Base-by-base conservation (phyloP, 1,284 basidiomycete species). In the Meira miltonrushii region DNA sequence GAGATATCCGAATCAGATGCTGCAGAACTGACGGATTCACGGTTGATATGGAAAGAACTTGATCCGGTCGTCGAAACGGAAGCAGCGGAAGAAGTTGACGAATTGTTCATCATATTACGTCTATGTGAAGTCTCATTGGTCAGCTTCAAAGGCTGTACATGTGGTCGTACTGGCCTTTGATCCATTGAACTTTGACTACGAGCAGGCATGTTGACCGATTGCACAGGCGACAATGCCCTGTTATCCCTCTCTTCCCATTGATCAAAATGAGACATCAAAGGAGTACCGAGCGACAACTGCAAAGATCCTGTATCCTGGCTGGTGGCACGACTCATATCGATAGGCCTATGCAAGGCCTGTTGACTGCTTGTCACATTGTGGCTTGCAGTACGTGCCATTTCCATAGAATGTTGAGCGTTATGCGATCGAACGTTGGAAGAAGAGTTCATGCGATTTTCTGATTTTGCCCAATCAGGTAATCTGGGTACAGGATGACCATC, bases 1-100 rank as follows among this genome's bases (percentile, higher is more conserved):
- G 50, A 53, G n/a, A 12, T 25, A 15, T 28, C 50, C 11, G 50
- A 53, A 19, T 39, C 39, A n/a, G 50, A 39, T 13, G 50, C 17
- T 28, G 50, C 50, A 39, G 50, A 53, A 23, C 50, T 39, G 28
- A 38, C 38, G 11, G 50, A 53, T 13, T 25, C 28, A 53, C 50
- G 50, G 6, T 39, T n/a, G 17, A 17, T 25, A 39, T 37, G 50
- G 41, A 15, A 43, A 21, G 46, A 48, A 8, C 6, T 21, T 4
- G 28, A 33, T 33, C 28, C 28, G 23, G 5, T 15, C 5, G 46
- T n/a, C 4, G 46, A 17, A 25, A 23, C 12, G 3, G 28, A 44
- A 23, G 50, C 25, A 3, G 23, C 28, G 11, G 50, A 17, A 17
- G 39, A 41, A 33, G 41, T n/a, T 5, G 38, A 38, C 6, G 38